Conservation (phyloP, 2,329 filamentous ascomycete genomes). For the Monosporascus ibericus region DNA sequence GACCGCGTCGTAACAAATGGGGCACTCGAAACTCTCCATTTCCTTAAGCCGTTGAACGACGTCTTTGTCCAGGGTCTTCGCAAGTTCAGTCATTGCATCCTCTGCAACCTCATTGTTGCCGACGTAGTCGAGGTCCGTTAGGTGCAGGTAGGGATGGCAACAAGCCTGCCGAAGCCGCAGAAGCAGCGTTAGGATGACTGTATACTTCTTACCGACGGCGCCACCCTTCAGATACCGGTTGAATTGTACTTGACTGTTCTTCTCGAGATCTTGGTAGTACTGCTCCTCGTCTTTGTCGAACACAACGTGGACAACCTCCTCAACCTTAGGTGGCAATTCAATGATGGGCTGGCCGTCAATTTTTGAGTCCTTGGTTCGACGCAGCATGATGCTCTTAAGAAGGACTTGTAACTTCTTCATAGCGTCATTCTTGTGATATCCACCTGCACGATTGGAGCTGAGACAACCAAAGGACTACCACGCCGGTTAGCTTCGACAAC, state of each 20-base stretch:
- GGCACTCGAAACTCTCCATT: conserved; percentile 64
- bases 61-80: conserved; percentile 49
- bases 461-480: conserved; percentile 34
- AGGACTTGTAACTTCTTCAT: conserved; percentile 70
- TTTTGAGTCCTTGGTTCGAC: conserved; percentile 71
- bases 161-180: conserved; percentile 75
- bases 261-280: conserved; percentile 58
- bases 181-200: conserved; percentile 70
- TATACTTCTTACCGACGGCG: conserved; percentile 63
- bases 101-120: conserved; percentile 39
- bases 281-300: conserved; percentile 60
- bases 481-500: conserved; percentile 6
- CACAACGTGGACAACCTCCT: conserved; percentile 53
- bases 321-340: conserved; percentile 58
- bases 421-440: conserved; percentile 51
- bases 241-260: conserved; percentile 10
- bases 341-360: conserved; percentile 77
- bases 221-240: conserved; percentile 13
- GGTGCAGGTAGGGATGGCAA: conserved; percentile 68
- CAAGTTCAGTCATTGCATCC: conserved; percentile 33
- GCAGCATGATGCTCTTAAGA: conserved; percentile 73
- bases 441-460: conserved; percentile 18
- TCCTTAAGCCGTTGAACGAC: conserved; percentile 62
- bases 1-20: conserved; percentile 73
- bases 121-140: conserved; percentile 36